These are phyloP conservation scores for Scedosporium dehoogii DNA, from an alignment of 2,329 filamentous ascomycete species.

Conservation along the genomic window DNA sequence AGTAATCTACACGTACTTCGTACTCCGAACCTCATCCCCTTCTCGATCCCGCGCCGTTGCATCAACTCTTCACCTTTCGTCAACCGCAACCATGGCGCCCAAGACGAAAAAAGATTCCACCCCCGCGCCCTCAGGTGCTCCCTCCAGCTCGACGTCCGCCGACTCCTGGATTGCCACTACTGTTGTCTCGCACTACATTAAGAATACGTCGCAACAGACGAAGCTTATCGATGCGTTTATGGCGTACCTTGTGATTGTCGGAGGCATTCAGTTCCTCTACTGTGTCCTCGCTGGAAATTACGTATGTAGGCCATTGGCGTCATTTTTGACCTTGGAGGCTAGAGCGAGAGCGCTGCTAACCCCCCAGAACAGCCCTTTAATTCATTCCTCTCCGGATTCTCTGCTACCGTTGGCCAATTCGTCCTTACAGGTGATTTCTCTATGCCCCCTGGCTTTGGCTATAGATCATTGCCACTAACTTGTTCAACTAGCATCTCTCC, in stretches of 20 bases:
- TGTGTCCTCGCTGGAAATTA: constrained; percentile 89
- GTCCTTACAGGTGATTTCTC: constrained; percentile 69
- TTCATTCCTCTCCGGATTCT: constrained; percentile 92
- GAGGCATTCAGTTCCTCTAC: constrained; percentile 87
- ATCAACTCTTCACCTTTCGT: constrained; percentile 3
- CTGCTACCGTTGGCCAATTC: constrained; percentile 91
- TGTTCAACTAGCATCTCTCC: constrained; percentile 48
- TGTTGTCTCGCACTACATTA: constrained; percentile 69
- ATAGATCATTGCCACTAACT: background rate
- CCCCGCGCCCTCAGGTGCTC: constrained; percentile 11
- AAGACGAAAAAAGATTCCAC: constrained; percentile 33
- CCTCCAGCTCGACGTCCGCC: constrained; percentile 13
- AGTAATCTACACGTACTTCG: background rate
- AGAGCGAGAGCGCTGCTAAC: constrained; percentile 12
- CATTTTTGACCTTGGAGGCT: background rate
- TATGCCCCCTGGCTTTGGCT: background rate
- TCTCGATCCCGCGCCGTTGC: constrained; percentile 6
- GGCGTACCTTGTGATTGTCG: constrained; percentile 74
- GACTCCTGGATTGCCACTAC: constrained; percentile 49
- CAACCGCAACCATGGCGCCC: constrained; percentile 32
- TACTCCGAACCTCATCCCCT: constrained; percentile 7
- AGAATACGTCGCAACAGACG: constrained; percentile 77
- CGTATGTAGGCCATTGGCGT: constrained; percentile 44
- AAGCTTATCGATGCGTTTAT: constrained; percentile 91
- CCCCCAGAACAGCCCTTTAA: constrained; percentile 73